Evolutionary conservation across 805 yeast genomes (phyloP).

Genomic region (Tetrapisispora phaffii): DNA sequence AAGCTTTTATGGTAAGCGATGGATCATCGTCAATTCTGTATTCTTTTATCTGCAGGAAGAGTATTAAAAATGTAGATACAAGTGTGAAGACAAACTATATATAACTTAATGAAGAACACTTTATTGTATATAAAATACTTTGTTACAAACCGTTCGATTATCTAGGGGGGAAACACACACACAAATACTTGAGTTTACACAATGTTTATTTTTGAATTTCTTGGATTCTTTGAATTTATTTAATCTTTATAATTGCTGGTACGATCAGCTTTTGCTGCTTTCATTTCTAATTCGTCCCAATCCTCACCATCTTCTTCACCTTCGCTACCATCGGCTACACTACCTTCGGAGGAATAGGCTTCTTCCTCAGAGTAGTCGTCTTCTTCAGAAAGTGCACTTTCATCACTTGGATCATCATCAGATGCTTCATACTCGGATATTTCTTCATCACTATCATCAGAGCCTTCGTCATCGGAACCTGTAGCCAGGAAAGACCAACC

Average conservation of each 20-base stretch:
- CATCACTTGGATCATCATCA: conserved; percentile 36
- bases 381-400: conserved; percentile 32
- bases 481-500: conserved; percentile 95
- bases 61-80: too few relatives aligned
- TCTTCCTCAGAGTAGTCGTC: conserved; percentile 28
- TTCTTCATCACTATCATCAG: conserved; percentile 63
- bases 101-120: too few relatives aligned
- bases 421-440: conserved; percentile 37
- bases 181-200: too few relatives aligned
- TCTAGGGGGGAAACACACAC: too few relatives aligned
- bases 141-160: too few relatives aligned
- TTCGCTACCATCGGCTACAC: conserved; percentile 22
- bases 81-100: too few relatives aligned
- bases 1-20: too few relatives aligned
- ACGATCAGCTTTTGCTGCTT: conserved; percentile 33
- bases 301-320: conserved; percentile 32
- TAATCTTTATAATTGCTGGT: conserved; percentile 21
- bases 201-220: too few relatives aligned
- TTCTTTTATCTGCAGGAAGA: too few relatives aligned
- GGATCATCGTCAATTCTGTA: too few relatives aligned
- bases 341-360: conserved; percentile 29
- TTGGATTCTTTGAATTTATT: not conserved
- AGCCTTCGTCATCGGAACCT: conserved; percentile 69
- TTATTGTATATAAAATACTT: too few relatives aligned
- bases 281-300: conserved; percentile 33